phyloP scores from a whole-genome alignment of 83 land plant genomes.

The Picea abies region DNA sequence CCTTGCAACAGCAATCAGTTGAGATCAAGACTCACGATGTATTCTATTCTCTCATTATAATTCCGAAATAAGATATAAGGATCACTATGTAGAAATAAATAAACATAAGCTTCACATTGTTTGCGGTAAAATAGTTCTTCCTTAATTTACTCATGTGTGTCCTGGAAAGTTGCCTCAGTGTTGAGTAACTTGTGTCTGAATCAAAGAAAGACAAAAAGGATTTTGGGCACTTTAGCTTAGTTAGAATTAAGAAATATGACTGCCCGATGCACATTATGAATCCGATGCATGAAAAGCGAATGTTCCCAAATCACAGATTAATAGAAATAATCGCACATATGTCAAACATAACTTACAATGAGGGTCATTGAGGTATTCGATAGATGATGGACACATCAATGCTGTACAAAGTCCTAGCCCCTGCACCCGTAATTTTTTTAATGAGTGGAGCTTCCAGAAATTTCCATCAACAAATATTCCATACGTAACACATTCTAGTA shows the following conservation, averaged over 20 bases:
- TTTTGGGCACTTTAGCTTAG: background rate
- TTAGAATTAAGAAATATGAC: background rate
- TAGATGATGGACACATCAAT: conserved; percentile 55
- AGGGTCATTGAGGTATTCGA: conserved; percentile 53
- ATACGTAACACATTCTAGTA: background rate
- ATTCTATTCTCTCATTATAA: no score
- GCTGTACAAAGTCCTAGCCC: conserved; percentile 57
- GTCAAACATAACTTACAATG: conserved; percentile 31
- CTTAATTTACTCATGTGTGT: background rate
- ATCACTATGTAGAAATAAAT: no score
- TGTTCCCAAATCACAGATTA: background rate
- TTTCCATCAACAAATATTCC: background rate
- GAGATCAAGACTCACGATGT: no score
- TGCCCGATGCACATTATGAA: background rate
- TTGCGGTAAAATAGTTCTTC: no score
- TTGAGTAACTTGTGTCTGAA: background rate
- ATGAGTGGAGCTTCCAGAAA: background rate
- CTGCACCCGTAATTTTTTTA: conserved; percentile 27
- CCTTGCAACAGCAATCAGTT: no score
- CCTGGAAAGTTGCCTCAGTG: background rate
- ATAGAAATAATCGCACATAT: background rate
- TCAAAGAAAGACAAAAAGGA: background rate
- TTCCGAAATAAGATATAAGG: no score
- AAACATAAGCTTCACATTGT: no score
- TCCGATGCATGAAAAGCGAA: background rate